A percentile compares a stretch with the other conserved stretches of the same genome.
Evolutionary conservation across 176 grass and related monocot species (phyloP).

Genomic region (Alopecurus myosuroides): DNA sequence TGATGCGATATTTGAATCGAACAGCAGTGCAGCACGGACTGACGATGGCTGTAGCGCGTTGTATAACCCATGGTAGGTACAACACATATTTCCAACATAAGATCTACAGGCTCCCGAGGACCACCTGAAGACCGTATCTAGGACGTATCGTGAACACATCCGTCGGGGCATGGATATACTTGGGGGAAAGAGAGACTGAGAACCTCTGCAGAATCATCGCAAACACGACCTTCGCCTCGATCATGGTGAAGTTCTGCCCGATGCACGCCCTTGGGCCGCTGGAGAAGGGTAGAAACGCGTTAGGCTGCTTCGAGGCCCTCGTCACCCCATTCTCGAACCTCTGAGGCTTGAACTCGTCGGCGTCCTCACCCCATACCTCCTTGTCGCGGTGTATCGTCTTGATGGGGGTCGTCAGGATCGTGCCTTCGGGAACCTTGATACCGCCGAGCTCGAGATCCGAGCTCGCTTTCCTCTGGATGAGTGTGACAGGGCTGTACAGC

Average conservation of each 20-base stretch:
- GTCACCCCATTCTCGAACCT: conserved; percentile 34
- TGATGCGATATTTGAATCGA: neutral
- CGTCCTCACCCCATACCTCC: conserved; percentile 46
- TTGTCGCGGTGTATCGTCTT: neutral
- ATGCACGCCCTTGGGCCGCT: neutral
- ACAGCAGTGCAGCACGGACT: neutral
- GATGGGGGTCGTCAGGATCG: neutral
- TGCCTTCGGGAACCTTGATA: neutral
- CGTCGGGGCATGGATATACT: neutral
- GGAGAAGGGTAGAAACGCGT: neutral
- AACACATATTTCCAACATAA: neutral
- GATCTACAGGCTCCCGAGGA: neutral
- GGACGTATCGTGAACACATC: neutral
- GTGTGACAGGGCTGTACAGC: neutral
- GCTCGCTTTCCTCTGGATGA: neutral
- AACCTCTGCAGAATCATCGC: conserved; percentile 50
- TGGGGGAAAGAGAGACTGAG: neutral
- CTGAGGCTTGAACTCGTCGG: conserved; percentile 32
- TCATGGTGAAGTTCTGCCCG: conserved; percentile 43
- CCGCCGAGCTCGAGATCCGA: neutral
- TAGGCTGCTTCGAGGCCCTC: conserved; percentile 13
- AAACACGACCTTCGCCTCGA: conserved; percentile 32
- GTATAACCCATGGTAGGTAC: neutral
- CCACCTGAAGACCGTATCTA: neutral
- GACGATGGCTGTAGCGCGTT: neutral